Evolutionary conservation across 1,284 basidiomycete species (phyloP).

Genomic region (Apiotrichum veenhuisii): DNA sequence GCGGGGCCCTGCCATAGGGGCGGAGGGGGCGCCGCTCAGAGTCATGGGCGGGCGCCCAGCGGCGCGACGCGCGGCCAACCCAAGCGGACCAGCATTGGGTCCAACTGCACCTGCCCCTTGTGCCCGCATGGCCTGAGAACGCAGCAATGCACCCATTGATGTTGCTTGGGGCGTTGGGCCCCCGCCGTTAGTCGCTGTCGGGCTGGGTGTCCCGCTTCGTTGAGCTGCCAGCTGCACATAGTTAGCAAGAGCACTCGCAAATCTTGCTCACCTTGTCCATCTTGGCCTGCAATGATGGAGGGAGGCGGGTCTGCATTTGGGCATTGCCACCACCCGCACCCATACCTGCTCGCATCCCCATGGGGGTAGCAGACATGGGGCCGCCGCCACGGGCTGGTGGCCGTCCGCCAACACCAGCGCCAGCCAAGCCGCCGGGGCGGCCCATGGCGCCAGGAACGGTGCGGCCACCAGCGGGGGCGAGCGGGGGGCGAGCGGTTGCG

Average conservation of each 20-base stretch:
- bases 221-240: constrained; percentile 19
- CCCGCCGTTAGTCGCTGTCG: constrained; percentile 4
- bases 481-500: not conserved
- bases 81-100: constrained; percentile 41
- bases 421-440: not conserved
- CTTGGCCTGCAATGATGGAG: constrained; percentile 85
- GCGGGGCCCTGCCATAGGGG: constrained; percentile 16
- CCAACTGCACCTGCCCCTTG: constrained; percentile 21
- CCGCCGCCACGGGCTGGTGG: constrained; percentile 5
- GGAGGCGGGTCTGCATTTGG: constrained; percentile 54
- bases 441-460: not conserved
- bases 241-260: not conserved
- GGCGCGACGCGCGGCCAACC: constrained; percentile 43
- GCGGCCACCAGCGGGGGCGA: not conserved
- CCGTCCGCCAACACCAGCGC: not conserved
- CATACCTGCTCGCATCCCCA: constrained; percentile 36
- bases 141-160: constrained; percentile 43
- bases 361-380: constrained; percentile 28
- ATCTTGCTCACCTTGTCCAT: constrained; percentile 61
- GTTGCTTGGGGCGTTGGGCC: constrained; percentile 34
- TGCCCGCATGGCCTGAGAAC: constrained; percentile 35
- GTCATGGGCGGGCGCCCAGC: constrained; percentile 32
- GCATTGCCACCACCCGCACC: constrained; percentile 1
- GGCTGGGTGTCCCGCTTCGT: constrained; percentile 13
- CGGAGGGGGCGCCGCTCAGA: constrained; percentile 23